phyloP scores from a whole-genome alignment of 2,329 filamentous ascomycete genomes.

The Xylaria sp. region DNA sequence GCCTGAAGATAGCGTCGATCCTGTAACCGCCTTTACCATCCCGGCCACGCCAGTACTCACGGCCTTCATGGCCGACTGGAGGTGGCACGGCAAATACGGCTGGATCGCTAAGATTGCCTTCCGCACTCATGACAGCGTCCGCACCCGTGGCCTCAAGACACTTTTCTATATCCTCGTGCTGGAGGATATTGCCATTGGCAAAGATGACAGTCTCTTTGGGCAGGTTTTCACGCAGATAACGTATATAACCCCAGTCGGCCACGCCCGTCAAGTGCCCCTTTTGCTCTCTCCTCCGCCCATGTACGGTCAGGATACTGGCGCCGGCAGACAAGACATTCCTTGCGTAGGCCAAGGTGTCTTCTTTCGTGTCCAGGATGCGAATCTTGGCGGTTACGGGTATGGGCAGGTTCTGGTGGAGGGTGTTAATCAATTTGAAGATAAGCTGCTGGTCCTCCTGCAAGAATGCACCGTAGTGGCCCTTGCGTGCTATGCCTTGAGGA shows the following conservation, averaged over 20 bases:
- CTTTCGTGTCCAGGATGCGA: constrained; percentile 84
- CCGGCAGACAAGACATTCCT: constrained; percentile 87
- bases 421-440: constrained; percentile 84
- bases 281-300: constrained; percentile 88
- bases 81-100: constrained; percentile 82
- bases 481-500: constrained; percentile 92
- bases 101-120: constrained; percentile 93
- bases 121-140: constrained; percentile 95
- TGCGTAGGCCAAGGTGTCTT: constrained; percentile 89
- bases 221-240: constrained; percentile 83
- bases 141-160: constrained; percentile 87
- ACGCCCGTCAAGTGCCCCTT: constrained; percentile 95
- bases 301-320: constrained; percentile 92
- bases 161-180: constrained; percentile 77
- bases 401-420: constrained; percentile 79
- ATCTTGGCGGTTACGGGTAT: constrained; percentile 97
- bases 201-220: constrained; percentile 92
- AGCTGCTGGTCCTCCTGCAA: constrained; percentile 91
- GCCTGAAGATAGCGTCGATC: constrained; percentile 85
- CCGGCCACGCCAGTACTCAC: constrained; percentile 87
- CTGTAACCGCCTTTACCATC: constrained; percentile 87
- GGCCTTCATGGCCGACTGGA: constrained; percentile 69
- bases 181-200: constrained; percentile 93
- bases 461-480: constrained; percentile 93
- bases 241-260: constrained; percentile 90